Conservation (phyloP, 2,329 filamentous ascomycete species). For the Gliomastix tumulicola region DNA sequence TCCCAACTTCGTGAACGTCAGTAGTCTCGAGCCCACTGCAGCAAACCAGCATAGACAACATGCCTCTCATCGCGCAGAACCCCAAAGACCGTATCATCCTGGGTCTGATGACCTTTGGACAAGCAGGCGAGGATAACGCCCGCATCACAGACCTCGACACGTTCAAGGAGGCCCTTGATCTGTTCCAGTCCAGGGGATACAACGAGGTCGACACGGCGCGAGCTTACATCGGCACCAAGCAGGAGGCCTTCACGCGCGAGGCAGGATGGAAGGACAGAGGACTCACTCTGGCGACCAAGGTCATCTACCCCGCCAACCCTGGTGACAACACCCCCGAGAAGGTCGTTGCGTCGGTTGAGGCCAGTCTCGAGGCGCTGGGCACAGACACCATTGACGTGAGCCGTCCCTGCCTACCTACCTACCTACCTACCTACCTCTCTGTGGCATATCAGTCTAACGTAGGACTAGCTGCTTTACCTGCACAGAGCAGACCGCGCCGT, state of each 20-base stretch:
- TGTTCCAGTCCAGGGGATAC: constrained; percentile 73
- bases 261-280: constrained; percentile 75
- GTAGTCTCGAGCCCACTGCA: background rate
- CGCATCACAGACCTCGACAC: constrained; percentile 62
- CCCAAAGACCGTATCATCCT: constrained; percentile 67
- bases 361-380: constrained; percentile 63
- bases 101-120: constrained; percentile 80
- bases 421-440: no score
- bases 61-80: constrained; percentile 37
- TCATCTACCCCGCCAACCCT: constrained; percentile 51
- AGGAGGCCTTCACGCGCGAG: constrained; percentile 72
- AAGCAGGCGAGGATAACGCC: constrained; percentile 53
- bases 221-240: constrained; percentile 61
- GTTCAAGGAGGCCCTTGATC: constrained; percentile 65
- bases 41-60: constrained; percentile 14
- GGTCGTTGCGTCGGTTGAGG: constrained; percentile 59
- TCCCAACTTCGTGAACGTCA: no score
- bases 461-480: constrained; percentile 29
- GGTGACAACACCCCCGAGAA: constrained; percentile 58
- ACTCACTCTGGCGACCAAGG: constrained; percentile 71
- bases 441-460: no score
- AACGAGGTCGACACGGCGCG: constrained; percentile 81
- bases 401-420: no score
- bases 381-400: constrained; percentile 65
- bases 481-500: constrained; percentile 48